Evolutionary conservation across 2,329 filamentous ascomycete species (phyloP).

Genomic region (Aspergillus viridinutans): DNA sequence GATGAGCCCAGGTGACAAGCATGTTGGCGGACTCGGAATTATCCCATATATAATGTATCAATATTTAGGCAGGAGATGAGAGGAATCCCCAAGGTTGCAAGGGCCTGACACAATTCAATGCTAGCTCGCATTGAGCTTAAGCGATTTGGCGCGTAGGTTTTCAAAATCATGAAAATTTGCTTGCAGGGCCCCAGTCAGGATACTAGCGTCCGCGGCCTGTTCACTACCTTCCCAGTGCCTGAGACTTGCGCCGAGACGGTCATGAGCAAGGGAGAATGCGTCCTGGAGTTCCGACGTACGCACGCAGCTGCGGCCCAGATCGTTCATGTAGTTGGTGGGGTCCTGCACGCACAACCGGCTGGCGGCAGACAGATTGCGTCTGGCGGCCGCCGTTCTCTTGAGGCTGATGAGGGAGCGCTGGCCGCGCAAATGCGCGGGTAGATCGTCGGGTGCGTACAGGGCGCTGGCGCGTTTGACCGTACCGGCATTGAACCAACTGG

Average conservation of each 20-base stretch:
- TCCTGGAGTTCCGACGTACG: conserved; percentile 49
- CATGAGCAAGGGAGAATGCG: conserved; percentile 35
- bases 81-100: not conserved
- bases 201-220: conserved; percentile 7
- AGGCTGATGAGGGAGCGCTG: conserved; percentile 37
- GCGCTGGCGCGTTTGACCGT: conserved; percentile 12
- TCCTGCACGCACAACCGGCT: conserved; percentile 55
- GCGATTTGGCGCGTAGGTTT: conserved; percentile 8
- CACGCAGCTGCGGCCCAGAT: conserved; percentile 50
- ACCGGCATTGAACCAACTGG: conserved; percentile 36
- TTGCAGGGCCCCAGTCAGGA: conserved; percentile 22
- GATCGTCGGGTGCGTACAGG: conserved; percentile 6
- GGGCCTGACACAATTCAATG: not conserved
- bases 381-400: conserved; percentile 30
- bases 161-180: conserved; percentile 30
- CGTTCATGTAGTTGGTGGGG: conserved; percentile 54
- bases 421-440: conserved; percentile 30
- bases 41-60: not conserved
- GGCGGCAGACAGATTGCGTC: conserved; percentile 21
- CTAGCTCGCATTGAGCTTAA: conserved; percentile 1
- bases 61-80: conserved; percentile 8
- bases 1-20: not conserved
- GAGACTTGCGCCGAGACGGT: conserved; percentile 20
- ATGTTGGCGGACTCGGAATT: not conserved
- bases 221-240: conserved; percentile 19